phyloP scores from a whole-genome alignment of 768 basidiomycete genomes.

The Tulasnella sp. region DNA sequence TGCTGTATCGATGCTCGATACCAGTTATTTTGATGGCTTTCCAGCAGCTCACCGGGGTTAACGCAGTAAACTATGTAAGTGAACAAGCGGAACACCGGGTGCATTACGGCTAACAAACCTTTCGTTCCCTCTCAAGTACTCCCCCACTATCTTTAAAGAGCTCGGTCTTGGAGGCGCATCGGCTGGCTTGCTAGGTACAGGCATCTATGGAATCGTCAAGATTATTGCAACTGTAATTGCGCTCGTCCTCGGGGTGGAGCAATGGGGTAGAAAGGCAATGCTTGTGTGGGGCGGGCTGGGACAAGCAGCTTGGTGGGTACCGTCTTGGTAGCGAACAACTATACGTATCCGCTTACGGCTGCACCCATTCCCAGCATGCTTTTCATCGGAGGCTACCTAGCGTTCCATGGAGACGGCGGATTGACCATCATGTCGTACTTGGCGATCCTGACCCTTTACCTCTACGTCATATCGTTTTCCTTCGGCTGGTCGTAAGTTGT shows the following conservation, averaged over 20 bases:
- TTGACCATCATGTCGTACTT: constrained; percentile 44
- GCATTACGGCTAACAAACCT: background rate
- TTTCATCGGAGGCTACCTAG: constrained; percentile 45
- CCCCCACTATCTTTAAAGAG: constrained; percentile 53
- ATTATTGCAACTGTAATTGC: constrained; percentile 62
- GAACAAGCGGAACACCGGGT: background rate
- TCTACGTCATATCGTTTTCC: constrained; percentile 36
- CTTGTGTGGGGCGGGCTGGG: constrained; percentile 49
- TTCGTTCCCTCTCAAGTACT: constrained; percentile 34
- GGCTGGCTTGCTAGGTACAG: constrained; percentile 65
- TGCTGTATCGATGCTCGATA: constrained; percentile 51
- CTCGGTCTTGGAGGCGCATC: constrained; percentile 61
- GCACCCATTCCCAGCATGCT: constrained; percentile 39
- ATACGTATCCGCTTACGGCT: background rate
- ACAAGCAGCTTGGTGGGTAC: constrained; percentile 37
- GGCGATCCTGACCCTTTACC: constrained; percentile 46
- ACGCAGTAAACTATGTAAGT: constrained; percentile 48
- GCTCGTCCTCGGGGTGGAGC: constrained; percentile 63
- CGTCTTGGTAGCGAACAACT: background rate
- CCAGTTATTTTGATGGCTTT: constrained; percentile 47
- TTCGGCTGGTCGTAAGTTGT: constrained; percentile 25
- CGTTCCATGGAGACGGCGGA: constrained; percentile 36
- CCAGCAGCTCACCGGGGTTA: constrained; percentile 51
- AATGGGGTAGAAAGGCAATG: constrained; percentile 58
- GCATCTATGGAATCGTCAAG: constrained; percentile 65